phyloP scores from a whole-genome alignment of 306 rosid genomes.

The Quercus alba region DNA sequence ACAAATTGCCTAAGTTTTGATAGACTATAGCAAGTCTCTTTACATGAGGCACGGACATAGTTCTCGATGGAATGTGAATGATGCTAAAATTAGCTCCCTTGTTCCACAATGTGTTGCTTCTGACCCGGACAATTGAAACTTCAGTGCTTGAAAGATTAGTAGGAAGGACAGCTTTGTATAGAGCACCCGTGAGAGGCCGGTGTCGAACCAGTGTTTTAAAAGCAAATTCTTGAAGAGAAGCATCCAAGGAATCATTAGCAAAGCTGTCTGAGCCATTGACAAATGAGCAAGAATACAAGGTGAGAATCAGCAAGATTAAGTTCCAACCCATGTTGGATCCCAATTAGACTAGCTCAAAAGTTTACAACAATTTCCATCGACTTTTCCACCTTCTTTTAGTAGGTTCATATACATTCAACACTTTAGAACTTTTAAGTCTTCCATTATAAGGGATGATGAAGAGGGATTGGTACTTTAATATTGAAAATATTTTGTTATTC shows the following conservation, averaged over 20 bases:
- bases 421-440: background rate
- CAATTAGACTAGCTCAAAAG: conserved; percentile 2
- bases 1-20: conserved; percentile 73
- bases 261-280: conserved; percentile 36
- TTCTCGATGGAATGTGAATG: conserved; percentile 68
- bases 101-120: conserved; percentile 72
- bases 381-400: background rate
- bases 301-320: conserved; percentile 29
- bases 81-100: conserved; percentile 68
- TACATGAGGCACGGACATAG: conserved; percentile 66
- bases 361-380: background rate
- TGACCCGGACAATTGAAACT: conserved; percentile 57
- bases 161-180: conserved; percentile 56
- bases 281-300: conserved; percentile 35
- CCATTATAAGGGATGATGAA: too few species aligned
- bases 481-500: background rate
- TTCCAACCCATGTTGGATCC: conserved; percentile 35
- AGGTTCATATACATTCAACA: background rate
- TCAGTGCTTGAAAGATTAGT: conserved; percentile 66
- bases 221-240: conserved; percentile 56
- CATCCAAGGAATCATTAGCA: conserved; percentile 46
- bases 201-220: conserved; percentile 40
- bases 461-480: background rate
- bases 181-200: conserved; percentile 61
- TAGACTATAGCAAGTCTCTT: conserved; percentile 67